Evolutionary conservation across 1,139 yeast genomes (phyloP).

Genomic region (Pneumocystis jirovecii): DNA sequence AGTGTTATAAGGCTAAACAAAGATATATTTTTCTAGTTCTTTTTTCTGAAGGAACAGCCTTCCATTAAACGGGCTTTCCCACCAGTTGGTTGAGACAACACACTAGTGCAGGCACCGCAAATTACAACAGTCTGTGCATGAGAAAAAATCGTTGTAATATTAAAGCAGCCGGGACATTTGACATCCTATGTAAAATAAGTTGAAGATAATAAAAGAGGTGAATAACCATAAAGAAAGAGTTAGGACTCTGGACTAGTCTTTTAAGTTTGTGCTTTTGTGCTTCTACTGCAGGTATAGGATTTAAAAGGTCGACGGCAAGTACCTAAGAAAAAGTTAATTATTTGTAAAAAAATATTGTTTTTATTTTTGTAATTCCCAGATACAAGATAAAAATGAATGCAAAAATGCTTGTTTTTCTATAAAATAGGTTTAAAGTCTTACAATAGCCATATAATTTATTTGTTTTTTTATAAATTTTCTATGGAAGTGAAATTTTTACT

Average conservation of each 20-base stretch:
- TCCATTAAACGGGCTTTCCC: conserved; percentile 99
- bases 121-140: conserved; percentile 99
- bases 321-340: conserved; percentile 1
- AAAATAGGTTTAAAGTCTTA: too few relatives aligned
- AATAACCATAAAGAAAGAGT: conserved; percentile 99
- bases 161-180: conserved; percentile 77
- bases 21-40: conserved; percentile 22
- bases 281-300: conserved; percentile 95
- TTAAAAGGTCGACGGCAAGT: conserved; percentile 27
- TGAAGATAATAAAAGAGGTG: conserved; percentile 38
- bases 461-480: not conserved
- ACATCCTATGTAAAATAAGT: conserved; percentile 9
- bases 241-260: conserved; percentile 93
- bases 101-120: conserved; percentile 97
- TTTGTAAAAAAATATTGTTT: not conserved
- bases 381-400: not conserved
- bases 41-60: conserved; percentile 93
- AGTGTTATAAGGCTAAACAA: not conserved
- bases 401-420: too few relatives aligned
- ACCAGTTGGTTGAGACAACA: conserved; percentile 98
- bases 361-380: not conserved
- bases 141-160: conserved; percentile 97
- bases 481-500: not conserved
- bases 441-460: too few relatives aligned
- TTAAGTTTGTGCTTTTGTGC: conserved; percentile 94